Evolutionary conservation across 2,329 filamentous ascomycete genomes (phyloP).

Genomic region (Exophiala bonariae): DNA sequence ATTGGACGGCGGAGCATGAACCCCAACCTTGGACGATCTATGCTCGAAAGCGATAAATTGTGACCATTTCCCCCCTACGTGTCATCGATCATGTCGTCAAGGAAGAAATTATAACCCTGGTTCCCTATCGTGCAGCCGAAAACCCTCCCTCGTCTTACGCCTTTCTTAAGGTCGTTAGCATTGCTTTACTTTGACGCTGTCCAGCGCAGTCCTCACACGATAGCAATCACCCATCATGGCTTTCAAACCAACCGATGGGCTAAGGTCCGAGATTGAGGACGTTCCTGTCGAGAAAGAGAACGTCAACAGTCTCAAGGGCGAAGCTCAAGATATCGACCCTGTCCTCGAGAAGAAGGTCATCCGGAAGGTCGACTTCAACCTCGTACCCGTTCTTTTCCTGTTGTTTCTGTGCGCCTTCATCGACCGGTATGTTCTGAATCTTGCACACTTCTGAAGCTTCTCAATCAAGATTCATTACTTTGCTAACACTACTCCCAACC

Average conservation of each 20-base stretch:
- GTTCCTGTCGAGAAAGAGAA: slow-evolving; percentile 15
- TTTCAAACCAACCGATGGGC: slow-evolving; percentile 8
- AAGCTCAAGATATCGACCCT: slow-evolving; percentile 30
- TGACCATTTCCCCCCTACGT: too few species aligned
- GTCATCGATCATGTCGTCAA: too few species aligned
- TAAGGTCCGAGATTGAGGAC: slow-evolving; percentile 19
- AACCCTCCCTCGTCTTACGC: too few species aligned
- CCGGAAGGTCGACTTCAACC: slow-evolving; percentile 49
- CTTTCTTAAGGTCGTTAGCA: too few species aligned
- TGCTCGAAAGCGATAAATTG: too few species aligned
- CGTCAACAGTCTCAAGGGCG: slow-evolving; percentile 17
- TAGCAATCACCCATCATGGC: slow-evolving; percentile 6
- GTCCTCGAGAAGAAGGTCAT: slow-evolving; percentile 47
- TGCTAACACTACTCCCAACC: neutral
- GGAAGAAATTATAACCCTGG: too few species aligned
- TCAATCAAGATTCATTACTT: neutral
- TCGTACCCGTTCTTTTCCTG: slow-evolving; percentile 50
- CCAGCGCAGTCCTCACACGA: neutral
- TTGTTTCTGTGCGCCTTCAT: slow-evolving; percentile 48
- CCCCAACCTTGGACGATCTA: too few species aligned
- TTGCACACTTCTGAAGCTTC: too few species aligned
- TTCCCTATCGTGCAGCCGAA: too few species aligned
- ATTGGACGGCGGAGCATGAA: too few species aligned
- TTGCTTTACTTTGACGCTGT: too few species aligned
- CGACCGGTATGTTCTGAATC: slow-evolving; percentile 12